Evolutionary conservation across 805 yeast genomes (phyloP), one percentile per base, ranked within the genome.

Genomic region (Kuraishia borneana): DNA sequence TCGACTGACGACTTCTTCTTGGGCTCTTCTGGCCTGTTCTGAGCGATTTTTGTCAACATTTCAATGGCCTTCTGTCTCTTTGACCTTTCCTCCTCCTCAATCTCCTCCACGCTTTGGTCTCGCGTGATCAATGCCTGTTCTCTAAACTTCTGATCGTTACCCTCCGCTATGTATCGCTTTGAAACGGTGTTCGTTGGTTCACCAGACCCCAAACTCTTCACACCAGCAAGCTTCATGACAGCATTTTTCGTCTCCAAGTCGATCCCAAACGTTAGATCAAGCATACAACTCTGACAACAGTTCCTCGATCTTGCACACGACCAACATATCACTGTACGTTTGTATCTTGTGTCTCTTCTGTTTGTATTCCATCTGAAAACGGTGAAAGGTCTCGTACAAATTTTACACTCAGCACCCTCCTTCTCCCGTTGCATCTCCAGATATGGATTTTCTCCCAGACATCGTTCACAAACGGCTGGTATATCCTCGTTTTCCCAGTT

Each of bases 221-320:
- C 59, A 12, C 77, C 78, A 2, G 88, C 79, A 67, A 84, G 65
- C 44, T 76, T 74, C 45, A 87, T 53, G 3, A 95, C 83, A 2
- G 84, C 76, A 47, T 88, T 96, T 42, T 96, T 63, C 5, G 85
- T 58, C 8, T 76, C 73, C 13, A 85, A 51, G 1, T 95, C 84
- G n/a, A 92, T 72, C 3, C 87, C 83, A 58, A 76, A 83, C 20
- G 78, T 72, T 28, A 88, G 58, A 57, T 89, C 97, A 22, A 81
- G 53, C 73, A 85, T 70, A 53, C 98, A 89, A 18, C 76, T 60
- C 53, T 92, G 97, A 50, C 98, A 89, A 45, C 94, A 80, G 56
- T 83, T 80, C 39, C 79, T 68, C 30, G 78, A 73, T 28, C 76
- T 61, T 1, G 96, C 76, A 60, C 98, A 89, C 0, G 88, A 74